Conservation (phyloP, 176 grass and related monocot genomes). For the Poa pratensis region DNA sequence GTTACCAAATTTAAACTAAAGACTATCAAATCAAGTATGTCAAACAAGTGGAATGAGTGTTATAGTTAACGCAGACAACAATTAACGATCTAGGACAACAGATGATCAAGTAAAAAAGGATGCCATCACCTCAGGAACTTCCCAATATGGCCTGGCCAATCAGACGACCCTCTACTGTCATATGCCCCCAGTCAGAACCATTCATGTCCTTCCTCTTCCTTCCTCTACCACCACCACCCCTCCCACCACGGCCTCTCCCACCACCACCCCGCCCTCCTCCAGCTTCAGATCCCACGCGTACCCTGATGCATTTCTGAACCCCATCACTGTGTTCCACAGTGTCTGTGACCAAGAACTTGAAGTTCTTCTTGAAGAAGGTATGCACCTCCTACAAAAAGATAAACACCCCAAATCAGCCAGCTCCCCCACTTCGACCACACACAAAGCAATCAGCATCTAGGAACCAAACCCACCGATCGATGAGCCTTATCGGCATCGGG, state of each 20-base stretch:
- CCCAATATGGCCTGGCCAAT: slow-evolving; percentile 70
- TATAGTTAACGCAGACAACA: background rate
- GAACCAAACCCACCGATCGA: slow-evolving; percentile 70
- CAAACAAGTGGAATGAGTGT: slow-evolving; percentile 5
- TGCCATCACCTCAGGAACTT: slow-evolving; percentile 81
- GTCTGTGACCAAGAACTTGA: slow-evolving; percentile 90
- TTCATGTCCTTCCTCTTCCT: slow-evolving; percentile 74
- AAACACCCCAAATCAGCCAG: slow-evolving; percentile 6
- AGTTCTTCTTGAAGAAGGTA: slow-evolving; percentile 84
- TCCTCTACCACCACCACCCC: slow-evolving; percentile 53
- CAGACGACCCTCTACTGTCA: slow-evolving; percentile 85
- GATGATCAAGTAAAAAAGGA: slow-evolving; percentile 17
- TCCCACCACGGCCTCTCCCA: slow-evolving; percentile 44
- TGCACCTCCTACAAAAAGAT: slow-evolving; percentile 70
- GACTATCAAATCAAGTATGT: background rate
- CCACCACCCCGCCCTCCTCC: slow-evolving; percentile 46
- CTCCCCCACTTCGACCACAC: background rate
- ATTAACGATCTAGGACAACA: background rate
- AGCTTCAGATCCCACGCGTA: slow-evolving; percentile 57
- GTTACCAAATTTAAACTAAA: background rate
- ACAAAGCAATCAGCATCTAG: background rate
- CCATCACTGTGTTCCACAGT: slow-evolving; percentile 81
- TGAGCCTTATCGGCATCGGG: slow-evolving; percentile 79
- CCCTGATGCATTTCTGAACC: slow-evolving; percentile 69
- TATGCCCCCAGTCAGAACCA: slow-evolving; percentile 57